phyloP scores from a whole-genome alignment of 2,329 filamentous ascomycete species.

The Domatiomyces catenatus region DNA sequence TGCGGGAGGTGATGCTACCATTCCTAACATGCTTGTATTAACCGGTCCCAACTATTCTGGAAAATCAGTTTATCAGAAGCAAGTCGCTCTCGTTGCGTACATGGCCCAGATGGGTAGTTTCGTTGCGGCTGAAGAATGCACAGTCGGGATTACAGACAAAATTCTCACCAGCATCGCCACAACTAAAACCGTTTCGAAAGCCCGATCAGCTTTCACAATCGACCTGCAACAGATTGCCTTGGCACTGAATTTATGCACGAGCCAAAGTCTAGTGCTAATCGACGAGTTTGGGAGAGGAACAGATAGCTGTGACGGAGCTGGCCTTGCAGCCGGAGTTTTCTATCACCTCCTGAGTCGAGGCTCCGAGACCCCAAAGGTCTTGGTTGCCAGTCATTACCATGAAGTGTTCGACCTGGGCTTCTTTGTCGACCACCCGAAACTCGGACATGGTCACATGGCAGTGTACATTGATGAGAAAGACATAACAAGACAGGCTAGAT shows the following conservation, averaged over 20 bases:
- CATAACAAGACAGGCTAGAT: conserved; percentile 6
- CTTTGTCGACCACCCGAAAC: conserved; percentile 33
- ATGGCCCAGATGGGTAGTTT: conserved; percentile 87
- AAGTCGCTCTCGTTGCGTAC: conserved; percentile 78
- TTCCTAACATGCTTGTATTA: conserved; percentile 58
- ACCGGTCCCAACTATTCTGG: conserved; percentile 95
- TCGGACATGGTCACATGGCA: conserved; percentile 47
- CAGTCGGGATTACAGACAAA: conserved; percentile 77
- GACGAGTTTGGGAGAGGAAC: conserved; percentile 78
- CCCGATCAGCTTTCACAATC: conserved; percentile 57
- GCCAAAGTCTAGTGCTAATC: conserved; percentile 66
- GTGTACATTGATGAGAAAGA: conserved; percentile 25
- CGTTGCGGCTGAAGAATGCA: conserved; percentile 63
- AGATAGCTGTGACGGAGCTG: conserved; percentile 43
- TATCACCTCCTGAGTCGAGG: conserved; percentile 39
- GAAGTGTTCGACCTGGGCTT: conserved; percentile 36
- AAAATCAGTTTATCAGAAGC: conserved; percentile 91
- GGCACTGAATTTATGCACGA: conserved; percentile 57
- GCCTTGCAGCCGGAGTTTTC: conserved; percentile 46
- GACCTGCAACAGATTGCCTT: conserved; percentile 79
- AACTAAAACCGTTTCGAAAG: conserved; percentile 49
- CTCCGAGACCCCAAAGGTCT: conserved; percentile 39
- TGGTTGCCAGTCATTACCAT: conserved; percentile 50
- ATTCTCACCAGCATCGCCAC: conserved; percentile 78
- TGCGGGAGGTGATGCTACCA: conserved; percentile 36